These are phyloP conservation scores for Metschnikowia borealis DNA, from an alignment of 805 yeast species.

Conservation along the genomic window DNA sequence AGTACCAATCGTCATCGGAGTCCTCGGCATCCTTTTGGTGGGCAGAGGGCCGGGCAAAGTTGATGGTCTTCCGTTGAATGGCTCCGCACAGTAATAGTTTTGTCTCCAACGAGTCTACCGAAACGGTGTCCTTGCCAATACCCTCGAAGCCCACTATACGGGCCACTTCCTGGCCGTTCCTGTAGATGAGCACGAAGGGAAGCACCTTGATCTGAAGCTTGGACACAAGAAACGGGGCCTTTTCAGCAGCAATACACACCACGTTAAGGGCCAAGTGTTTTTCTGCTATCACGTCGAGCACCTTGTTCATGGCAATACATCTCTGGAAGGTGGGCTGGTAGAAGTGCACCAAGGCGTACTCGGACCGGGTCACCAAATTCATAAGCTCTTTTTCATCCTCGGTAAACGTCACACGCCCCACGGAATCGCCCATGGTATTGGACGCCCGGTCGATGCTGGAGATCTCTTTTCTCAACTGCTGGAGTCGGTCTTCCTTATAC, in stretches of 20 bases:
- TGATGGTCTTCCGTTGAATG: conserved; percentile 31
- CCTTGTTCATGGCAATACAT: conserved; percentile 56
- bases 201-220: conserved; percentile 61
- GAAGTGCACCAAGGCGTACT: conserved; percentile 50
- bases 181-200: conserved; percentile 66
- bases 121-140: conserved; percentile 46
- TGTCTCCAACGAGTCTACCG: conserved; percentile 46
- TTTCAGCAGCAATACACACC: conserved; percentile 52
- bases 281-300: conserved; percentile 44
- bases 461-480: conserved; percentile 48
- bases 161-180: conserved; percentile 53
- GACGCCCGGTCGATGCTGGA: conserved; percentile 27
- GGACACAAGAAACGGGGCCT: conserved; percentile 69
- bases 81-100: conserved; percentile 21
- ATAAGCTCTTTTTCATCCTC: conserved; percentile 55
- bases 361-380: conserved; percentile 42
- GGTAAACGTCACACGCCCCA: conserved; percentile 27
- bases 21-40: conserved; percentile 27
- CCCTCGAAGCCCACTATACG: conserved; percentile 69
- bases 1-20: conserved; percentile 20
- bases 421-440: conserved; percentile 32
- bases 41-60: conserved; percentile 18
- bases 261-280: conserved; percentile 56
- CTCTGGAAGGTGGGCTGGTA: conserved; percentile 56
- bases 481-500: conserved; percentile 62